phyloP scores from a whole-genome alignment of 2,329 filamentous ascomycete species.

The Westerdykella sp. region DNA sequence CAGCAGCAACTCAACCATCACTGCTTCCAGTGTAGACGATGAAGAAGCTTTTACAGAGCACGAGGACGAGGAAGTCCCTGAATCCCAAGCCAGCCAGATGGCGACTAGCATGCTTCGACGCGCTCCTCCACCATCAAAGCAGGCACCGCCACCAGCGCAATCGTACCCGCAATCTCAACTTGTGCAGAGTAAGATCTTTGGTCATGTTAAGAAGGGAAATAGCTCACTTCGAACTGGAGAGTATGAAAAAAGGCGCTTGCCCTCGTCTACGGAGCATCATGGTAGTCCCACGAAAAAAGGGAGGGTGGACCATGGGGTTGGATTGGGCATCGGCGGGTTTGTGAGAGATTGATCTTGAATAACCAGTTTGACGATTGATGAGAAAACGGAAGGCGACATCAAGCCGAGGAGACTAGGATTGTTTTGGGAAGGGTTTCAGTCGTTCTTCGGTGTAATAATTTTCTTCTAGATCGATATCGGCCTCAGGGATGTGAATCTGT shows the following conservation, averaged over 20 bases:
- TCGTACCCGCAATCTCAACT: slow-evolving; percentile 33
- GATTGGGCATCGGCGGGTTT: slow-evolving; percentile 50
- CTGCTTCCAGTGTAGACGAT: slow-evolving; percentile 28
- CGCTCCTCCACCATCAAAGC: slow-evolving; percentile 40
- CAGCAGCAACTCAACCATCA: slow-evolving; percentile 60
- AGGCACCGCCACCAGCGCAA: slow-evolving; percentile 27
- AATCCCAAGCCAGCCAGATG: slow-evolving; percentile 71
- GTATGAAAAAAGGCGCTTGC: slow-evolving; percentile 27
- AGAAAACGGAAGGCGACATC: no score
- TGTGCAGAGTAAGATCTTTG: slow-evolving; percentile 59
- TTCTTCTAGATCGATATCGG: no score
- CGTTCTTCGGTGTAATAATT: no score
- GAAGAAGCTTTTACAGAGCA: slow-evolving; percentile 54
- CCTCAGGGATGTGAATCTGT: no score
- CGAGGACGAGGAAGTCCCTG: slow-evolving; percentile 52
- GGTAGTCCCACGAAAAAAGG: slow-evolving; percentile 45
- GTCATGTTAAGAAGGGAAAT: slow-evolving; percentile 52
- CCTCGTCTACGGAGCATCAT: slow-evolving; percentile 23
- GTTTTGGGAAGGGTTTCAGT: no score
- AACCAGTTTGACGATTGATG: no score
- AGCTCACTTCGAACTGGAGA: slow-evolving; percentile 31
- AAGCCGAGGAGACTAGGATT: no score
- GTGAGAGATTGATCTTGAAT: slow-evolving; percentile 20
- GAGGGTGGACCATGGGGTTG: slow-evolving; percentile 46
- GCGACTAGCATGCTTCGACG: slow-evolving; percentile 69